Conservation (phyloP, 371 early-diverging fungal species). For the Mucor piriformis region DNA sequence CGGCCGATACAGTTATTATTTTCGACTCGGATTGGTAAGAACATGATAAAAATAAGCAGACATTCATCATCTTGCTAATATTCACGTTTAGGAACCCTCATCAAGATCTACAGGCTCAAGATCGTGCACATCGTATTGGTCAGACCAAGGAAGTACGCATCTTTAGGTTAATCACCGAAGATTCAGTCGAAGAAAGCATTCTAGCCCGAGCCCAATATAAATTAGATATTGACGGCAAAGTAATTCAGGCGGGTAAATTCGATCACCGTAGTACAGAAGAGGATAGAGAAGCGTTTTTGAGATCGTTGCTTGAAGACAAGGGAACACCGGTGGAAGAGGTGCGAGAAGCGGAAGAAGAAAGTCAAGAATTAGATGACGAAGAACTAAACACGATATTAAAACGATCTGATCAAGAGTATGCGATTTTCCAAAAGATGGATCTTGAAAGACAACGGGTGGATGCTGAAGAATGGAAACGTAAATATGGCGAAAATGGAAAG, state of each 20-base stretch:
- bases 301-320: constrained; percentile 81
- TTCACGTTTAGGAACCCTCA: constrained; percentile 84
- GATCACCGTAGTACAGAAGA: constrained; percentile 94
- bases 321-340: constrained; percentile 57
- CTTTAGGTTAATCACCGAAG: constrained; percentile 93
- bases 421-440: constrained; percentile 48
- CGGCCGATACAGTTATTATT: constrained; percentile 99
- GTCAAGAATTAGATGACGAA: constrained; percentile 69
- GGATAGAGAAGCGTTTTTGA: constrained; percentile 90
- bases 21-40: constrained; percentile 99
- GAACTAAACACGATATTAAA: constrained; percentile 62
- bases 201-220: constrained; percentile 96
- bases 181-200: constrained; percentile 97
- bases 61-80: no score
- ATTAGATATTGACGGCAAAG: constrained; percentile 96
- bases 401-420: constrained; percentile 53
- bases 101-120: constrained; percentile 99
- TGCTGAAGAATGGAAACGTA: constrained; percentile 42
- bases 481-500: constrained; percentile 48
- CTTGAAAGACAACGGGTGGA: constrained; percentile 48
- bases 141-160: constrained; percentile 99
- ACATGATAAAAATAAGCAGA: no score
- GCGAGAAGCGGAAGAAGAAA: constrained; percentile 63
- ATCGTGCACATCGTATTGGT: constrained; percentile 99
- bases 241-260: constrained; percentile 99